phyloP scores from a whole-genome alignment of 352 stramenopile species.

The Phytopythium sindhum region DNA sequence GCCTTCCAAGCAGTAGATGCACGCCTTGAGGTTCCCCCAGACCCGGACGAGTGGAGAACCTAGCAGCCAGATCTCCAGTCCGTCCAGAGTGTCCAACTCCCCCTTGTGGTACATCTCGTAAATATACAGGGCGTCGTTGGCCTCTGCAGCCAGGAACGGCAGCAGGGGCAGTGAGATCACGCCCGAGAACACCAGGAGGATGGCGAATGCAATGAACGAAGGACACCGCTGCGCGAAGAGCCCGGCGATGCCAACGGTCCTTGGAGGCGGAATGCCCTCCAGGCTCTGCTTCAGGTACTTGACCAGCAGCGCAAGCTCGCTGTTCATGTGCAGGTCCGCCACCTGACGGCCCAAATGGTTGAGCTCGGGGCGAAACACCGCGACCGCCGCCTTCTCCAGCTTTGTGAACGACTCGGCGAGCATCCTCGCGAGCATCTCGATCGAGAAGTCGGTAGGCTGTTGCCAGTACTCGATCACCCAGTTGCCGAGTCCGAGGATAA shows the following conservation, averaged over 20 bases:
- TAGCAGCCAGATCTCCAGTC: conserved; percentile 65
- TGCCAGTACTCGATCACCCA: conserved; percentile 83
- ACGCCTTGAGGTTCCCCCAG: conserved; percentile 71
- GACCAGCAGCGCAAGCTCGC: conserved; percentile 52
- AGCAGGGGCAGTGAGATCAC: conserved; percentile 50
- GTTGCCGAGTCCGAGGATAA: conserved; percentile 61
- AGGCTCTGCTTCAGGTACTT: conserved; percentile 67
- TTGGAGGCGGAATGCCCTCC: conserved; percentile 45
- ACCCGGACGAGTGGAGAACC: conserved; percentile 65
- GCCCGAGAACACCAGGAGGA: conserved; percentile 54
- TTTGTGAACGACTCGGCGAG: conserved; percentile 48
- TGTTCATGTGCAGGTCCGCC: conserved; percentile 32
- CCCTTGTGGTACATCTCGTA: conserved; percentile 24
- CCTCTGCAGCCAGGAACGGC: conserved; percentile 54
- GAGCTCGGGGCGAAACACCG: conserved; percentile 56
- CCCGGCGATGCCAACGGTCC: conserved; percentile 28
- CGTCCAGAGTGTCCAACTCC: conserved; percentile 49
- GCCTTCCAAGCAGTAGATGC: conserved; percentile 68
- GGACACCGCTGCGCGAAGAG: conserved; percentile 63
- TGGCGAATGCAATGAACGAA: conserved; percentile 46
- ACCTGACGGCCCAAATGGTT: conserved; percentile 42
- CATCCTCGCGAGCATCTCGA: conserved; percentile 66
- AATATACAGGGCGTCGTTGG: conserved; percentile 27
- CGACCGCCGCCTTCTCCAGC: conserved; percentile 48
- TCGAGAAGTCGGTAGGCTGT: conserved; percentile 69